Conservation (phyloP, 257 asterid species). For the Henckelia pumila region DNA sequence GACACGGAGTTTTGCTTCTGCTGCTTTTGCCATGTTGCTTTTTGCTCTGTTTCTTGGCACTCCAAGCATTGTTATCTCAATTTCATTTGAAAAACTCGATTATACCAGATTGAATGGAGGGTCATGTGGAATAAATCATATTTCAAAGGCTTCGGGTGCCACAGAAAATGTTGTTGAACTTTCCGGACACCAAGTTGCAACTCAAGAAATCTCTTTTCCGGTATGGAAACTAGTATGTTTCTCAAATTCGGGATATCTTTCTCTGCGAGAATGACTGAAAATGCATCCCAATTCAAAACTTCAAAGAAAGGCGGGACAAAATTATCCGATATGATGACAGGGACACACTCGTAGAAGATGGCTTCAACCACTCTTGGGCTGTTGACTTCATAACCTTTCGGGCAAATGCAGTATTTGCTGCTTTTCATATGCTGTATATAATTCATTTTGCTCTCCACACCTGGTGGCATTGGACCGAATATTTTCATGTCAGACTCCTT, state of each 20-base stretch:
- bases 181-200: constrained; percentile 68
- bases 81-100: constrained; percentile 74
- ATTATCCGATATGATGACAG: constrained; percentile 81
- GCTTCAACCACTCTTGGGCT: constrained; percentile 92
- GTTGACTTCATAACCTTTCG: constrained; percentile 89
- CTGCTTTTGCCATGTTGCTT: neutral
- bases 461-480: constrained; percentile 75
- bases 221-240: constrained; percentile 53
- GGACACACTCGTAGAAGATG: constrained; percentile 85
- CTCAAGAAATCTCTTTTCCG: constrained; percentile 52
- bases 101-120: constrained; percentile 91
- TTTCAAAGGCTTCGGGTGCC: constrained; percentile 76
- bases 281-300: constrained; percentile 70
- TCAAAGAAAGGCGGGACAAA: constrained; percentile 91
- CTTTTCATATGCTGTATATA: constrained; percentile 82
- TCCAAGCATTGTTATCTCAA: constrained; percentile 33
- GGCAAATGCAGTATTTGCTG: constrained; percentile 85
- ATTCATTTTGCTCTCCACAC: constrained; percentile 80
- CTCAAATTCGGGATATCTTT: constrained; percentile 65
- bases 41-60: neutral
- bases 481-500: constrained; percentile 70
- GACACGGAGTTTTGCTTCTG: too few species aligned
- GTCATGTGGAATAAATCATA: constrained; percentile 93
- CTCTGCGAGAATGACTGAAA: constrained; percentile 66
- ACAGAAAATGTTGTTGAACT: constrained; percentile 75